Conservation (phyloP, 331 rosid genomes). For the Ulmus americana region DNA sequence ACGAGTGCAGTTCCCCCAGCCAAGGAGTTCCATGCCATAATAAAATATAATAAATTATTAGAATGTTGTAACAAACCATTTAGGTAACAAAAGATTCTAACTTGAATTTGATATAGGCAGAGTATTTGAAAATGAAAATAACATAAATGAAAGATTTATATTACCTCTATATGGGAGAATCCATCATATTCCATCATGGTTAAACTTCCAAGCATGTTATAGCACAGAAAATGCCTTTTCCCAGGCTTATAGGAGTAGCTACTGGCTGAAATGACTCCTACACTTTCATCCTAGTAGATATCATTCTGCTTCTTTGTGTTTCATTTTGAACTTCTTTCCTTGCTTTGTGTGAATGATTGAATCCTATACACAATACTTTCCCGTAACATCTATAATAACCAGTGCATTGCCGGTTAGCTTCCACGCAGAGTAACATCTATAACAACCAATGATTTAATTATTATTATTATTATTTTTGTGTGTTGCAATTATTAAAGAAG, state of each 20-base stretch:
- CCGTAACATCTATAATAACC: constrained; percentile 76
- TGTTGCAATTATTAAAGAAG: too few species aligned
- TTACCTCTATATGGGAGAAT: constrained; percentile 86
- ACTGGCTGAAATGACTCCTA: constrained; percentile 92
- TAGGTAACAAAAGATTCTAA: not conserved
- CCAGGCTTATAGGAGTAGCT: constrained; percentile 68
- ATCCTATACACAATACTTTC: constrained; percentile 89
- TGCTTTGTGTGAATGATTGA: constrained; percentile 57
- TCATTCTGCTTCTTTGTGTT: constrained; percentile 33
- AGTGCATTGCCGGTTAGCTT: constrained; percentile 72
- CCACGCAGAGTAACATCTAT: constrained; percentile 63
- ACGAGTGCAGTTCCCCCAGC: too few species aligned
- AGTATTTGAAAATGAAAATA: constrained; percentile 13
- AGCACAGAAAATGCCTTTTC: constrained; percentile 79
- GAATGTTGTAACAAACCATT: constrained; percentile 10
- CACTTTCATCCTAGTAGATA: constrained; percentile 42
- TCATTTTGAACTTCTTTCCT: constrained; percentile 34
- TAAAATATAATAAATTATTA: constrained; percentile 23
- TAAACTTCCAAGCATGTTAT: constrained; percentile 86
- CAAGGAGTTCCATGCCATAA: too few species aligned
- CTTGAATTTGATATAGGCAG: not conserved
- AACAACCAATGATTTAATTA: too few species aligned
- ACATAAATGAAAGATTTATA: not conserved
- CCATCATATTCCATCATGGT: constrained; percentile 77
- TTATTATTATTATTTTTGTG: too few species aligned